These are phyloP conservation scores for Colletotrichum musicola DNA, from an alignment of 2,329 filamentous ascomycete genomes.

Conservation along the genomic window DNA sequence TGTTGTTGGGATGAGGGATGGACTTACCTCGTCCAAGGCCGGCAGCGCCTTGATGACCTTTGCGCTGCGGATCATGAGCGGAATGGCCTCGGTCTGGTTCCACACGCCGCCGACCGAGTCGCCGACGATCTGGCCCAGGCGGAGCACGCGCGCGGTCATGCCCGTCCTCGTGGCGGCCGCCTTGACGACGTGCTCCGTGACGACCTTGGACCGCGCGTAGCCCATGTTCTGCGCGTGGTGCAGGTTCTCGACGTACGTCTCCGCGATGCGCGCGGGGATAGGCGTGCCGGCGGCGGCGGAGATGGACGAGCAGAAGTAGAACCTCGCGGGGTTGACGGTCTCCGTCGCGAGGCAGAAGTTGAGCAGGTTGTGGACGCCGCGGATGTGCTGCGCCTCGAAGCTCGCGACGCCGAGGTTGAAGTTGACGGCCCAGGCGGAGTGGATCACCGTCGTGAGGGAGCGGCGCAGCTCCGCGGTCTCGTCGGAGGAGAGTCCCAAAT, in stretches of 20 bases:
- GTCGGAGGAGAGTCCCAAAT: conserved; percentile 53
- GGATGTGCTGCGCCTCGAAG: conserved; percentile 61
- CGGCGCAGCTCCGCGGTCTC: conserved; percentile 45
- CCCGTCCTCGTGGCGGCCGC: conserved; percentile 46
- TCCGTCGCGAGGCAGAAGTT: conserved; percentile 52
- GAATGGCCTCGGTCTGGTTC: conserved; percentile 63
- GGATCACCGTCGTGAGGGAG: conserved; percentile 58
- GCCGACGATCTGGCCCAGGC: conserved; percentile 61
- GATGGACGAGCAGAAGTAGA: conserved; percentile 61
- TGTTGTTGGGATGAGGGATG: not conserved
- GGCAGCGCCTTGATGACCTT: conserved; percentile 61
- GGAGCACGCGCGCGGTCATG: conserved; percentile 52
- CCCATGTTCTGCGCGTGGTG: conserved; percentile 61
- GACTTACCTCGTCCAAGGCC: conserved; percentile 51
- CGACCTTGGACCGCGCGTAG: conserved; percentile 63
- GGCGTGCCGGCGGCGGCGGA: conserved; percentile 55
- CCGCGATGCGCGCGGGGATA: conserved; percentile 50
- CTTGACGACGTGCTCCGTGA: conserved; percentile 59
- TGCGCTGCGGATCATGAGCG: conserved; percentile 61
- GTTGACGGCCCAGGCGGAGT: conserved; percentile 68
- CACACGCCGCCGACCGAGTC: conserved; percentile 60
- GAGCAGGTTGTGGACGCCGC: conserved; percentile 59
- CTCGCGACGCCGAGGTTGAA: conserved; percentile 63
- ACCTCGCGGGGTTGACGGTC: conserved; percentile 49
- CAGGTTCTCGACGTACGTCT: conserved; percentile 51